These are phyloP conservation scores for Trapa incisa DNA, from an alignment of 345 rosid genomes.

Conservation along the genomic window DNA sequence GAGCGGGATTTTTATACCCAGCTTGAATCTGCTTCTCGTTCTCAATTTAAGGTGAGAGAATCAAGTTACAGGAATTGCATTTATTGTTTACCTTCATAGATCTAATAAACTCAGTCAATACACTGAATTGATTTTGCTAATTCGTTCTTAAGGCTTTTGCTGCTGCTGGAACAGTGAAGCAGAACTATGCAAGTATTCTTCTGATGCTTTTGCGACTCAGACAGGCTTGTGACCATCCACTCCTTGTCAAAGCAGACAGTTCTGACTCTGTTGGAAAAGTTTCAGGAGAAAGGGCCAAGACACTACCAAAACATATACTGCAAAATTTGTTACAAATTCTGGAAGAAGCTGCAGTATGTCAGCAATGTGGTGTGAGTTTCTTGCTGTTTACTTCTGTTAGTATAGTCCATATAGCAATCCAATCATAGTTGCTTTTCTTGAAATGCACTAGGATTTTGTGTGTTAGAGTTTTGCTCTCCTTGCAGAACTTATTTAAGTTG, in stretches of 20 bases:
- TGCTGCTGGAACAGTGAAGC: slow-evolving; percentile 84
- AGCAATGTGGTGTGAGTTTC: slow-evolving; percentile 54
- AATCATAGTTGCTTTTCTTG: not conserved
- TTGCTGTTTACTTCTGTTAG: not conserved
- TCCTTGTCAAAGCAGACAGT: slow-evolving; percentile 50
- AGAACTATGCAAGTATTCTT: slow-evolving; percentile 93
- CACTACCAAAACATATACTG: slow-evolving; percentile 41
- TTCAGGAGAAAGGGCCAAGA: slow-evolving; percentile 57
- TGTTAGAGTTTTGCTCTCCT: not conserved
- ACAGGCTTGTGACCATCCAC: slow-evolving; percentile 94
- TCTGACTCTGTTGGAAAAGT: slow-evolving; percentile 50
- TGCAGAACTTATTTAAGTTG: not conserved
- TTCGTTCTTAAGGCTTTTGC: slow-evolving; percentile 58
- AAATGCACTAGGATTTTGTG: not conserved
- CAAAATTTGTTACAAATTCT: slow-evolving; percentile 33
- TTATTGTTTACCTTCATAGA: not conserved
- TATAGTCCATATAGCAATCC: not conserved
- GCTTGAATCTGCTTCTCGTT: slow-evolving; percentile 72
- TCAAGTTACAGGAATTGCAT: not conserved
- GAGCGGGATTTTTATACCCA: slow-evolving; percentile 75
- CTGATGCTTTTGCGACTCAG: slow-evolving; percentile 93
- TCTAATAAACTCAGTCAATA: not conserved
- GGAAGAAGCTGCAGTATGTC: slow-evolving; percentile 57
- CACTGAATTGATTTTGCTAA: slow-evolving; percentile 4
- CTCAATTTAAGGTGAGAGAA: slow-evolving; percentile 62